Conservation (phyloP, 768 basidiomycete genomes). For the Rhizopogon salebrosus region DNA sequence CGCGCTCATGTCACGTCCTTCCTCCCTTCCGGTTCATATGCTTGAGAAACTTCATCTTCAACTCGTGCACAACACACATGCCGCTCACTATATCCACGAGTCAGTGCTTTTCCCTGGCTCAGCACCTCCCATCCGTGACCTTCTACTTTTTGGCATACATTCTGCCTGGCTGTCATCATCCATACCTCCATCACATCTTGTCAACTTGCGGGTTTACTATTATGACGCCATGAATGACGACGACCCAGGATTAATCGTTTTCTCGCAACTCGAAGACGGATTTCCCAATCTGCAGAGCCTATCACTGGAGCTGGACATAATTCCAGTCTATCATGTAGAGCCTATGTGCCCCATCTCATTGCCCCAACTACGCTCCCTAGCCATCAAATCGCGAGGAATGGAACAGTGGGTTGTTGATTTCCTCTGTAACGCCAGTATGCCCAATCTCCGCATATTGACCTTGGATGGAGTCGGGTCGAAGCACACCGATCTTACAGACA, state of each 20-base stretch:
- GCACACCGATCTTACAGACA: not conserved
- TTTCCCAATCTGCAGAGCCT: not conserved
- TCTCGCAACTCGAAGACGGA: not conserved
- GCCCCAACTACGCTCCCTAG: not conserved
- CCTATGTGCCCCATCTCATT: not conserved
- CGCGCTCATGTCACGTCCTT: not conserved
- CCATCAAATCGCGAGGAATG: not conserved
- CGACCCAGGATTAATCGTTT: not conserved
- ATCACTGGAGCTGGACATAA: not conserved
- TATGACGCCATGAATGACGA: not conserved
- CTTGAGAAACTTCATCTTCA: not conserved
- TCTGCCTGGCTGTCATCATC: not conserved
- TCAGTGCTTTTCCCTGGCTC: not conserved
- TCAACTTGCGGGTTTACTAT: slow-evolving; percentile 10
- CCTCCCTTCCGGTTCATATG: not conserved
- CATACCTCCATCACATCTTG: slow-evolving; percentile 5
- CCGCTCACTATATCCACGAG: not conserved
- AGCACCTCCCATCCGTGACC: not conserved
- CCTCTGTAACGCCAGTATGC: not conserved
- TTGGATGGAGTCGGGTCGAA: not conserved
- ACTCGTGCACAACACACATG: not conserved
- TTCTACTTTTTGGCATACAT: not conserved
- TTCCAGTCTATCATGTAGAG: too few relatives aligned
- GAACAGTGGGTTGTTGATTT: not conserved
- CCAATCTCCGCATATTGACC: not conserved